Evolutionary conservation across 768 basidiomycete species (phyloP).

Genomic region (Pleurotus cornucopiae): DNA sequence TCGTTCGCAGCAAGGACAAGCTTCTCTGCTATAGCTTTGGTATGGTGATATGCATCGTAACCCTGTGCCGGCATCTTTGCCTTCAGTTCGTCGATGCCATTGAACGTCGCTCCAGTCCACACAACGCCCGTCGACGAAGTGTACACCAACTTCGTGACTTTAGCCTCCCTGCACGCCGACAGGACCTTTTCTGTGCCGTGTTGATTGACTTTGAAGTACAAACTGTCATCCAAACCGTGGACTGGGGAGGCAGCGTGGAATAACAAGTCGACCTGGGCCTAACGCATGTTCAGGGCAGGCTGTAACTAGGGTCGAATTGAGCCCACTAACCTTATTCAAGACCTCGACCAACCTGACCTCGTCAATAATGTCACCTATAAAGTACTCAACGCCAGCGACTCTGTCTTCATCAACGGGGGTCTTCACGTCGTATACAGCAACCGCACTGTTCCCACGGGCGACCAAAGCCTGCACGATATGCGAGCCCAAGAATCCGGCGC

Average conservation of each 20-base stretch:
- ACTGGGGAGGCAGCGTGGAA: slow-evolving; percentile 53
- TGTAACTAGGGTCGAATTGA: too few species aligned
- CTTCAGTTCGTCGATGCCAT: slow-evolving; percentile 46
- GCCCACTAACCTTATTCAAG: slow-evolving; percentile 15
- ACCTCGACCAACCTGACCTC: slow-evolving; percentile 33
- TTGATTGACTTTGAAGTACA: slow-evolving; percentile 50
- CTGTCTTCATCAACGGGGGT: slow-evolving; percentile 36
- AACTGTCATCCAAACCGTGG: slow-evolving; percentile 29
- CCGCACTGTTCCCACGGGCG: slow-evolving; percentile 30
- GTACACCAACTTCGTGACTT: slow-evolving; percentile 47
- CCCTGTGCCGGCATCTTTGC: slow-evolving; percentile 33
- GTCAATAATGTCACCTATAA: slow-evolving; percentile 45
- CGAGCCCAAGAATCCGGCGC: slow-evolving; percentile 45
- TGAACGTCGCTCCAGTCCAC: slow-evolving; percentile 39
- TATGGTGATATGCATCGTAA: slow-evolving; percentile 48
- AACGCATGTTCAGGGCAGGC: too few species aligned
- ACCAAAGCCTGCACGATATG: slow-evolving; percentile 47
- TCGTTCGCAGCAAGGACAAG: slow-evolving; percentile 46
- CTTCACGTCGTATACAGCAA: slow-evolving; percentile 47
- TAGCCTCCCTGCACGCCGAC: slow-evolving; percentile 29
- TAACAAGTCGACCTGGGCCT: slow-evolving; percentile 30
- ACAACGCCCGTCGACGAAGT: slow-evolving; percentile 49
- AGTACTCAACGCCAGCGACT: slow-evolving; percentile 36
- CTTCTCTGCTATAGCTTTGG: slow-evolving; percentile 48
- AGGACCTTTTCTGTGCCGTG: slow-evolving; percentile 44